phyloP scores from a whole-genome alignment of 2,329 filamentous ascomycete species.

The Colletotrichum sp. region DNA sequence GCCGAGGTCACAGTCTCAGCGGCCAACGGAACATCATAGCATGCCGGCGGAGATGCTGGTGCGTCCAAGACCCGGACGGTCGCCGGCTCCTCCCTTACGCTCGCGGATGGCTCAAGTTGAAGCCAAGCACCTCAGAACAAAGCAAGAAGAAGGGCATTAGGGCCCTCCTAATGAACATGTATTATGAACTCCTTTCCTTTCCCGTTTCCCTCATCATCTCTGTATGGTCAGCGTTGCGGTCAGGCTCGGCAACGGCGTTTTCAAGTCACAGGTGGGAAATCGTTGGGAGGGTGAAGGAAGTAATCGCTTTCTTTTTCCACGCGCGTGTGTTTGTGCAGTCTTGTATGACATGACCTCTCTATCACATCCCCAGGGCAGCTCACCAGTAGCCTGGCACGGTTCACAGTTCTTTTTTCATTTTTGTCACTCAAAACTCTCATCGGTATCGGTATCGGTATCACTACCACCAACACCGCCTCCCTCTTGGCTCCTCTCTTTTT shows the following conservation, averaged over 20 bases:
- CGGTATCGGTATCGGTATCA: background rate
- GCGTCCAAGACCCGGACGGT: background rate
- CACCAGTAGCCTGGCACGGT: background rate
- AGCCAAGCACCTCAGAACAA: background rate
- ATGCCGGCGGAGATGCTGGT: background rate
- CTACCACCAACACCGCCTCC: background rate
- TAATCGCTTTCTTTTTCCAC: background rate
- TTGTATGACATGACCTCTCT: background rate
- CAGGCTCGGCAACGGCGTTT: background rate
- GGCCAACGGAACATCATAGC: conserved; percentile 14
- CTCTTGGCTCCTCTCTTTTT: background rate
- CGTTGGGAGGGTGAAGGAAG: background rate
- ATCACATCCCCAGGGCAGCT: background rate
- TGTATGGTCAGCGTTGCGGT: background rate
- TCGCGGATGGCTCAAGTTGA: background rate
- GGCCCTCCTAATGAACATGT: conserved; percentile 10
- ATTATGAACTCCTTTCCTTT: conserved; percentile 4
- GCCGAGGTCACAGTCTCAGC: conserved; percentile 33
- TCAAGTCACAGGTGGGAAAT: background rate
- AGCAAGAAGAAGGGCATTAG: background rate
- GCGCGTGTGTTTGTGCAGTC: background rate
- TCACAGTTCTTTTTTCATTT: background rate
- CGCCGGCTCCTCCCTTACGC: background rate
- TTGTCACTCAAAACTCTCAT: background rate
- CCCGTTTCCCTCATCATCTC: background rate